Conservation (phyloP, 768 basidiomycete species). For the Aureoboletus auriporus region DNA sequence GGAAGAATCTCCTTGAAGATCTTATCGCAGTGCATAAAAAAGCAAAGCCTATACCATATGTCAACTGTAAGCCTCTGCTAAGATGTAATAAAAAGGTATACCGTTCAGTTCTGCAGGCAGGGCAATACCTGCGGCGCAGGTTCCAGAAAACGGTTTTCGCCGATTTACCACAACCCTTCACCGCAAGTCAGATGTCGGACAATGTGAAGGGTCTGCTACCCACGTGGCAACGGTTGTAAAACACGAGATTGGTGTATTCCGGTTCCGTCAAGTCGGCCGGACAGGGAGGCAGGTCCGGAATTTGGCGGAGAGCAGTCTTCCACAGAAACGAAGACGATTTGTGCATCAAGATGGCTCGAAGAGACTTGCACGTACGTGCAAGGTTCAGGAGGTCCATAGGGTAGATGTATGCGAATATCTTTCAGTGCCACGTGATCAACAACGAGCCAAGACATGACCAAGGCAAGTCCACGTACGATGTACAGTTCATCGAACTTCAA, state of each 20-base stretch:
- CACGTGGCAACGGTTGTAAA: conserved; percentile 23
- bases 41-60: neutral
- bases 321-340: conserved; percentile 26
- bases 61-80: neutral
- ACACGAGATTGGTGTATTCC: conserved; percentile 43
- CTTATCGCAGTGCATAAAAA: neutral
- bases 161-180: conserved; percentile 9
- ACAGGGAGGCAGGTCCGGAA: conserved; percentile 39
- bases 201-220: neutral
- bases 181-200: neutral
- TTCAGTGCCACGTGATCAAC: neutral
- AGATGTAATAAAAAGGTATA: neutral
- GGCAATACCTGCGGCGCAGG: conserved; percentile 18
- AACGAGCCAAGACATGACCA: neutral
- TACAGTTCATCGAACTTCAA: conserved; percentile 21
- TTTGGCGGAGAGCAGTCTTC: conserved; percentile 26
- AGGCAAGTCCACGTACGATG: conserved; percentile 9
- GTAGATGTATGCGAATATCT: conserved; percentile 40
- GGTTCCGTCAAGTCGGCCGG: conserved; percentile 44
- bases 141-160: conserved; percentile 12
- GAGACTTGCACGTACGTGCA: conserved; percentile 37
- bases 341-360: conserved; percentile 37
- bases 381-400: conserved; percentile 33
- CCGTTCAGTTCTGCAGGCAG: conserved; percentile 8
- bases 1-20: conserved; percentile 3